Conservation (phyloP, 2,329 filamentous ascomycete species). For the Atkinsonella texensis region DNA sequence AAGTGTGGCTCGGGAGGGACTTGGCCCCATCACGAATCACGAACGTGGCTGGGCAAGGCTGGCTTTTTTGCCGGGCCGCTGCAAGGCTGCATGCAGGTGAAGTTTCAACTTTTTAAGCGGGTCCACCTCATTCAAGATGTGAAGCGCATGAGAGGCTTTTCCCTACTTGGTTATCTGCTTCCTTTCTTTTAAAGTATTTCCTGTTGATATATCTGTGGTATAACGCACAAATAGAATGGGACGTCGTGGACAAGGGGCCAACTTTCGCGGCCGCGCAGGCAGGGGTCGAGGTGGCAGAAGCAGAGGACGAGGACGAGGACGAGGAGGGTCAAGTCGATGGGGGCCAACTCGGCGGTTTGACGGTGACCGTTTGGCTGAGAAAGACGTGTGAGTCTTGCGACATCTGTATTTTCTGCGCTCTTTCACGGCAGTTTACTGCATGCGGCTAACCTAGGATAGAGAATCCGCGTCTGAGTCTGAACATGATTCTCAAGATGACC, state of each 20-base stretch:
- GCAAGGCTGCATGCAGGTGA: slow-evolving; percentile 25
- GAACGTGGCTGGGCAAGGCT: slow-evolving; percentile 21
- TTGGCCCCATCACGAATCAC: slow-evolving; percentile 18
- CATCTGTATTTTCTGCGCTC: background rate
- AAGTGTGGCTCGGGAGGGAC: slow-evolving; percentile 17
- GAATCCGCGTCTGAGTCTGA: slow-evolving; percentile 9
- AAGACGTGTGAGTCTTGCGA: slow-evolving; percentile 21
- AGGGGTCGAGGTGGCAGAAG: slow-evolving; percentile 14
- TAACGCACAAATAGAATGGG: slow-evolving; percentile 18
- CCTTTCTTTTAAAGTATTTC: no score
- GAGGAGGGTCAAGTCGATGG: slow-evolving; percentile 22
- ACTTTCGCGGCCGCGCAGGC: slow-evolving; percentile 20
- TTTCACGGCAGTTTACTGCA: background rate
- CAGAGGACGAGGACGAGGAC: slow-evolving; percentile 14
- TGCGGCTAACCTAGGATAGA: slow-evolving; percentile 3
- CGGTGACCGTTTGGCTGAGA: slow-evolving; percentile 22
- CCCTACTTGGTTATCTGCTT: no score
- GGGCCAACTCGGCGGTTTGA: slow-evolving; percentile 26
- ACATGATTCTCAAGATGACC: slow-evolving; percentile 17
- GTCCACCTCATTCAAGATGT: background rate
- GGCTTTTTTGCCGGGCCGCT: background rate
- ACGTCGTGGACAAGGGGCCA: slow-evolving; percentile 22
- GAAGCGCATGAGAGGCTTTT: no score
- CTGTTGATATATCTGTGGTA: background rate
- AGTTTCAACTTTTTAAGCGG: slow-evolving; percentile 10